Conservation (phyloP, 345 rosid species). For the Dipteronia sinensis region DNA sequence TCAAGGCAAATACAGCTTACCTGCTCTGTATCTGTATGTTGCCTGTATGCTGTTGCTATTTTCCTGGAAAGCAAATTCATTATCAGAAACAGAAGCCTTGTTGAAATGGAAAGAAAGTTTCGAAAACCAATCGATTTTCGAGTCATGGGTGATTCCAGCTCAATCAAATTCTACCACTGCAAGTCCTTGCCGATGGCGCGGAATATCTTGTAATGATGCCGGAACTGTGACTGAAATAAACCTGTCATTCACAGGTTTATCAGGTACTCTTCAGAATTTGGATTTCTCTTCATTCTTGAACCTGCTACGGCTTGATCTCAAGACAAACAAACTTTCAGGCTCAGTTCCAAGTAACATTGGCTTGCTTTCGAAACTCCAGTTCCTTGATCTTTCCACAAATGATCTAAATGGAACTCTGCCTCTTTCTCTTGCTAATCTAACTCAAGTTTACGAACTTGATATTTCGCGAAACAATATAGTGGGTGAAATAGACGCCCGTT, state of each 20-base stretch:
- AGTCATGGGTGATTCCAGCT: too few relatives aligned
- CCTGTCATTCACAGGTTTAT: slow-evolving; percentile 1
- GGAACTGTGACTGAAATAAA: slow-evolving; percentile 20
- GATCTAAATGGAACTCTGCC: slow-evolving; percentile 25
- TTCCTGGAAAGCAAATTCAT: too few relatives aligned
- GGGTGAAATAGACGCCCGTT: not conserved
- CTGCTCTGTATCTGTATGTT: too few relatives aligned
- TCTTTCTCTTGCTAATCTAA: slow-evolving; percentile 26
- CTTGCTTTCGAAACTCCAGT: slow-evolving; percentile 23
- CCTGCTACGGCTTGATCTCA: slow-evolving; percentile 27
- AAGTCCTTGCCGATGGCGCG: too few relatives aligned
- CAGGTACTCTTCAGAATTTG: slow-evolving; percentile 27
- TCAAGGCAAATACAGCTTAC: too few relatives aligned
- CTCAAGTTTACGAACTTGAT: slow-evolving; percentile 33
- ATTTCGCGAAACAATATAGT: slow-evolving; percentile 27
- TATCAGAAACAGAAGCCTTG: too few relatives aligned
- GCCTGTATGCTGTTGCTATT: too few relatives aligned
- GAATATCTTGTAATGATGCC: not conserved
- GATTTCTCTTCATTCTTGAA: slow-evolving; percentile 30
- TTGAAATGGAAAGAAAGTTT: too few relatives aligned
- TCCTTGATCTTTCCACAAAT: slow-evolving; percentile 30
- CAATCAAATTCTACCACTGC: too few relatives aligned
- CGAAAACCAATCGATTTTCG: too few relatives aligned
- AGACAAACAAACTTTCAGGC: slow-evolving; percentile 22
- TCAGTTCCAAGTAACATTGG: slow-evolving; percentile 30